These are phyloP conservation scores for Cladosporium phlei DNA, from an alignment of 2,329 filamentous ascomycete species.

Conservation along the genomic window DNA sequence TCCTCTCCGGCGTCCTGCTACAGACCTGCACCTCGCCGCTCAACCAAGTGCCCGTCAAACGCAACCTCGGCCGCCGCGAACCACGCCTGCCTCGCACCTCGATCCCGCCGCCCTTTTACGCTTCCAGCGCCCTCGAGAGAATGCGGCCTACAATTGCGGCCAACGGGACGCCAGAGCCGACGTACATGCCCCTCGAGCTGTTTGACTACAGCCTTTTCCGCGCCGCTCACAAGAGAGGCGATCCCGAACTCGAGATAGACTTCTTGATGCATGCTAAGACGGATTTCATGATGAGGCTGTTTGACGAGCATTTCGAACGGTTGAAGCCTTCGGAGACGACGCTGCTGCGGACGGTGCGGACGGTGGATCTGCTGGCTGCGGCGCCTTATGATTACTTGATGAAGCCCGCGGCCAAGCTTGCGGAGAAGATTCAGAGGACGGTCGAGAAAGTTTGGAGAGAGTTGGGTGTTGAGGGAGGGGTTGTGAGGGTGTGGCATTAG, in stretches of 20 bases:
- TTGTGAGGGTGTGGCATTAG: not conserved
- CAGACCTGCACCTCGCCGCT: not conserved
- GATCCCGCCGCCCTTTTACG: not conserved
- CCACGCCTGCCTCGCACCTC: no score
- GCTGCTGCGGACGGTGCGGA: conserved; percentile 1
- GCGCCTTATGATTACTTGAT: not conserved
- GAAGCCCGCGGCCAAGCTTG: not conserved
- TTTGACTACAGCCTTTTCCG: not conserved
- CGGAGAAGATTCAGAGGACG: not conserved
- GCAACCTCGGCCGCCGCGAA: not conserved
- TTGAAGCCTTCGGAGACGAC: not conserved
- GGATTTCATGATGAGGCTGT: not conserved
- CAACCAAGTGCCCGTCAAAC: not conserved
- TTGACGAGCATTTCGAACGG: not conserved
- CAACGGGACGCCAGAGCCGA: not conserved
- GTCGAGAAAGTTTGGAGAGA: not conserved
- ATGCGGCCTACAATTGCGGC: not conserved
- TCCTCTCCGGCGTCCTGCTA: not conserved
- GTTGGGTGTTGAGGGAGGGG: not conserved
- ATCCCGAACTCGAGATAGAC: no score
- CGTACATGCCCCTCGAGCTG: not conserved
- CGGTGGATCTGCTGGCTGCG: not conserved
- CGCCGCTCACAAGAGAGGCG: no score
- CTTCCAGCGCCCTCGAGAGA: not conserved
- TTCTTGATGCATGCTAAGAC: no score